Percentiles rank a stretch among this genome's conserved stretches.
These are phyloP conservation scores for Suillus weaverae DNA, from an alignment of 768 basidiomycete species.

Conservation along the genomic window DNA sequence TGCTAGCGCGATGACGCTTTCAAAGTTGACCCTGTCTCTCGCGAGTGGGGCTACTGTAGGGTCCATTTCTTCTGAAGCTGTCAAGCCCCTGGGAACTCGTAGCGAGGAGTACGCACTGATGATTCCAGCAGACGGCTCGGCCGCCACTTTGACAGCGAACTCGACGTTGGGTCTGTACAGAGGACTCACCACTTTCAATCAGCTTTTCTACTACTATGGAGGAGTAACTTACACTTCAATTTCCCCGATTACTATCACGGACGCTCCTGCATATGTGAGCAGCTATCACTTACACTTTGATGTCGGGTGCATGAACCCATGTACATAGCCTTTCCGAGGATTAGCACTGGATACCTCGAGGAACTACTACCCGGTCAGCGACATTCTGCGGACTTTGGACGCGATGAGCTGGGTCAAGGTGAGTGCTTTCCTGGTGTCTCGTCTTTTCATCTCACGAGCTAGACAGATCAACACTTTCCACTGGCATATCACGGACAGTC, in stretches of 20 bases:
- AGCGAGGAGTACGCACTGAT: slow-evolving; percentile 46
- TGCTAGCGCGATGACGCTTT: slow-evolving; percentile 24
- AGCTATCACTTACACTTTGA: slow-evolving; percentile 28
- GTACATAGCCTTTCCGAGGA: slow-evolving; percentile 37
- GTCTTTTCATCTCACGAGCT: not conserved
- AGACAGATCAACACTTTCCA: slow-evolving; percentile 47
- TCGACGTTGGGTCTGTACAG: slow-evolving; percentile 51
- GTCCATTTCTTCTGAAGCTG: slow-evolving; percentile 38
- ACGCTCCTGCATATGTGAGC: slow-evolving; percentile 49
- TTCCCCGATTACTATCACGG: slow-evolving; percentile 42
- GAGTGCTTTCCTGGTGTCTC: not conserved
- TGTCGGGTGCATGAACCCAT: not conserved
- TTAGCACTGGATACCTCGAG: slow-evolving; percentile 48
- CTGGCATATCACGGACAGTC: slow-evolving; percentile 51
- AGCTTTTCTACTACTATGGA: slow-evolving; percentile 47
- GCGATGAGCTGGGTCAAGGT: slow-evolving; percentile 78
- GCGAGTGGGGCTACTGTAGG: slow-evolving; percentile 13
- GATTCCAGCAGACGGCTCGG: slow-evolving; percentile 37
- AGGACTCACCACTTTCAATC: slow-evolving; percentile 57
- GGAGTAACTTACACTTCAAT: slow-evolving; percentile 37
- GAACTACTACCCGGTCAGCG: slow-evolving; percentile 43
- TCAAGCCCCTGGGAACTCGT: slow-evolving; percentile 33
- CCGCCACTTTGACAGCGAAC: slow-evolving; percentile 42
- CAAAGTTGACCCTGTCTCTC: slow-evolving; percentile 30
- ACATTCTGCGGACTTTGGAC: slow-evolving; percentile 69